A percentile compares a stretch with the other conserved stretches of the same genome.
Conservation (phyloP, 129 eudicot genomes). For the Dittrichia graveolens region DNA sequence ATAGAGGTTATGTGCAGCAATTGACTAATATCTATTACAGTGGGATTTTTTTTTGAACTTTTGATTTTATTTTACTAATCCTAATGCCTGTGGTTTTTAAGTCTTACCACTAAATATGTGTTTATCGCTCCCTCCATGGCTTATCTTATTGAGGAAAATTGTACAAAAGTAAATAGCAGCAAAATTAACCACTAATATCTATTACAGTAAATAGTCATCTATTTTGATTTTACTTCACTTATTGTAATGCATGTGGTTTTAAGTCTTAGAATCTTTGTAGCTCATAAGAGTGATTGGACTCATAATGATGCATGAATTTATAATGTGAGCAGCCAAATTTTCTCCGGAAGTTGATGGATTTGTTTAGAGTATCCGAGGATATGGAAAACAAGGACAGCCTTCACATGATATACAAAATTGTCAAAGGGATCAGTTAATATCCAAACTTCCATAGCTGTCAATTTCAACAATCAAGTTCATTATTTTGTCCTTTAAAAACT, state of each 20-base stretch:
- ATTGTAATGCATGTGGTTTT: background rate
- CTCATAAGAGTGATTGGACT: conserved; percentile 21
- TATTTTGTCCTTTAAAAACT: conserved; percentile 7
- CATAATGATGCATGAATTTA: conserved; percentile 15
- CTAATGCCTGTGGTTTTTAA: too few relatives aligned
- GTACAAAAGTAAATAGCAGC: too few relatives aligned
- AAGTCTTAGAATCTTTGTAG: conserved; percentile 9
- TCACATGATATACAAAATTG: conserved; percentile 74
- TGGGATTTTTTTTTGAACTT: too few relatives aligned
- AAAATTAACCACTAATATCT: background rate
- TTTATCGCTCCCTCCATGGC: too few relatives aligned
- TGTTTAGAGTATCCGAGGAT: conserved; percentile 83
- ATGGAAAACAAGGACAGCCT: conserved; percentile 75
- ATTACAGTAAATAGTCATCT: background rate
- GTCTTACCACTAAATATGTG: too few relatives aligned
- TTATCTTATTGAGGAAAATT: too few relatives aligned
- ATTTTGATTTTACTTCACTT: background rate
- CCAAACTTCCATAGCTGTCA: conserved; percentile 10
- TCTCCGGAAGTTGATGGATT: conserved; percentile 79
- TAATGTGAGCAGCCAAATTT: conserved; percentile 64
- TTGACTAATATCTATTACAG: too few relatives aligned
- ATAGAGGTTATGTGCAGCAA: too few relatives aligned
- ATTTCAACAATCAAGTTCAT: conserved; percentile 9
- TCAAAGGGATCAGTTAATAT: conserved; percentile 80
- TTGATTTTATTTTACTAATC: too few relatives aligned